These are phyloP conservation scores for Wickerhamomyces chambardii DNA, from an alignment of 805 yeast genomes.

Conservation along the genomic window DNA sequence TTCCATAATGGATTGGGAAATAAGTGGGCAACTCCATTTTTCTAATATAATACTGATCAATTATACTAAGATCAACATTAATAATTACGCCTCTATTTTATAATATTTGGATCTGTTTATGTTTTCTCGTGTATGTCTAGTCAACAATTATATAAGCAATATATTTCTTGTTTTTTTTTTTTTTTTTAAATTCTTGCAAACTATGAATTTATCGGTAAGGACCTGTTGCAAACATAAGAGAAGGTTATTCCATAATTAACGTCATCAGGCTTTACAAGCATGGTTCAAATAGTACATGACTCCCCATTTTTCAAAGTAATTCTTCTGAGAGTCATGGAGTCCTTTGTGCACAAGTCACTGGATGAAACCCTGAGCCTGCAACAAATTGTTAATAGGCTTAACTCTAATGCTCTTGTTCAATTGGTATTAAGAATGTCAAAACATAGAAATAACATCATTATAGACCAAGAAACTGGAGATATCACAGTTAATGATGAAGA, in stretches of 20 bases:
- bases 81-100: too few species aligned
- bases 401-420: constrained; percentile 10
- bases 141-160: too few species aligned
- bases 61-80: too few species aligned
- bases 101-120: too few species aligned
- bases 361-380: constrained; percentile 14
- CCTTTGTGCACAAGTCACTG: constrained; percentile 13
- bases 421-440: background rate
- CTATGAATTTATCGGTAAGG: too few species aligned
- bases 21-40: constrained; percentile 1
- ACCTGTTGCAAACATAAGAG: too few species aligned
- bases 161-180: too few species aligned
- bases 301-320: constrained; percentile 9
- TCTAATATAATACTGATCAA: constrained; percentile 3
- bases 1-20: background rate
- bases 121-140: too few species aligned
- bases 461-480: background rate
- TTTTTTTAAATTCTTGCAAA: too few species aligned
- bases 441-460: background rate
- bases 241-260: too few species aligned
- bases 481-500: background rate
- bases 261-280: background rate
- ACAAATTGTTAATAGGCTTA: constrained; percentile 13
- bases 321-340: constrained; percentile 16
- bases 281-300: background rate